phyloP scores from a whole-genome alignment of 2,329 filamentous ascomycete species.

The Sporothrix globosa region DNA sequence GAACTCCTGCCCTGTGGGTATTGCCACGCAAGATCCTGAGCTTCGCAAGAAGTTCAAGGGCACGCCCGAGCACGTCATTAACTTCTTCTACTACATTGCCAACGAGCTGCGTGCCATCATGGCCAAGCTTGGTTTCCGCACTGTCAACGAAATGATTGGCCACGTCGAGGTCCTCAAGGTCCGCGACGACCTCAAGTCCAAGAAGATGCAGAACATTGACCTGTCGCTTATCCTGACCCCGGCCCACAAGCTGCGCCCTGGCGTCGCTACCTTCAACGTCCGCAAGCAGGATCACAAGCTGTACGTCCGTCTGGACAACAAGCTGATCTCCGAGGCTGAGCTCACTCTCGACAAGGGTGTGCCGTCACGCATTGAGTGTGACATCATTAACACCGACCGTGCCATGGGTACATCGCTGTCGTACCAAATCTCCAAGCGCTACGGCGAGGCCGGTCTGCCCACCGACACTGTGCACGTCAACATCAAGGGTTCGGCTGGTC shows the following conservation, averaged over 20 bases:
- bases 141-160: slow-evolving; percentile 97
- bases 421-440: slow-evolving; percentile 92
- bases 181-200: slow-evolving; percentile 82
- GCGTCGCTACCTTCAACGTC: slow-evolving; percentile 95
- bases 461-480: slow-evolving; percentile 95
- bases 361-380: slow-evolving; percentile 90
- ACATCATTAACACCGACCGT: slow-evolving; percentile 95
- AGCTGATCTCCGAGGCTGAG: slow-evolving; percentile 93
- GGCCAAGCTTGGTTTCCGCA: slow-evolving; percentile 92
- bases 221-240: slow-evolving; percentile 90
- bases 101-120: slow-evolving; percentile 97
- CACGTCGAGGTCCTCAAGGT: slow-evolving; percentile 85
- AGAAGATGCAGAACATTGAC: slow-evolving; percentile 92
- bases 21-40: slow-evolving; percentile 93
- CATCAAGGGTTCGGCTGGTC: slow-evolving; percentile 93
- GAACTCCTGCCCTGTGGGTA: slow-evolving; percentile 84
- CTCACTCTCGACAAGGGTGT: slow-evolving; percentile 92
- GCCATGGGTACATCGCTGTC: slow-evolving; percentile 91
- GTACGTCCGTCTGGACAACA: slow-evolving; percentile 92
- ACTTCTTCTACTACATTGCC: slow-evolving; percentile 97
- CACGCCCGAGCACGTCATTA: slow-evolving; percentile 94
- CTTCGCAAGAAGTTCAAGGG: slow-evolving; percentile 91
- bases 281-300: slow-evolving; percentile 96
- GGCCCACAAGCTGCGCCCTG: slow-evolving; percentile 91
- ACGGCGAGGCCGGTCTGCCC: slow-evolving; percentile 84